phyloP scores from a whole-genome alignment of 2,329 filamentous ascomycete genomes.

The Diaporthe batatas region DNA sequence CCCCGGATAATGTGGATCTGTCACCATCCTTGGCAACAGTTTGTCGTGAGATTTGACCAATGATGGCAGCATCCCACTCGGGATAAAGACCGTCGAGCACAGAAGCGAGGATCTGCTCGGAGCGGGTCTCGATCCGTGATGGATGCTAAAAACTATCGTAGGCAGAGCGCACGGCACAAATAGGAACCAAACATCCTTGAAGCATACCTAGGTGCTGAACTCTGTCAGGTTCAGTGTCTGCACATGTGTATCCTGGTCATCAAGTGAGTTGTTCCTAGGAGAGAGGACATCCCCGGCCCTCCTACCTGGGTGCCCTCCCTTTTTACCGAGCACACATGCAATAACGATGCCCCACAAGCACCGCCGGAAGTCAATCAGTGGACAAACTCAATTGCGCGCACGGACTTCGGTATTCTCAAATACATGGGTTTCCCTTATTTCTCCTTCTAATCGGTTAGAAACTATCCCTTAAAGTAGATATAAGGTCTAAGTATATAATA shows the following conservation, averaged over 20 bases:
- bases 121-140: constrained; percentile 20
- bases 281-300: not conserved
- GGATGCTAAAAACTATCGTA: not conserved
- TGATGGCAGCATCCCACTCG: not conserved
- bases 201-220: not conserved
- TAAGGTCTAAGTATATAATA: too few species aligned
- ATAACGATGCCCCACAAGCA: not conserved
- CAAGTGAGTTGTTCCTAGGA: not conserved
- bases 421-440: not conserved
- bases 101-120: constrained; percentile 12
- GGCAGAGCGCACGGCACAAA: not conserved
- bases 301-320: too few species aligned
- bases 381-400: not conserved
- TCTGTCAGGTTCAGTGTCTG: not conserved
- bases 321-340: too few species aligned
- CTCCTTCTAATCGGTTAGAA: too few species aligned
- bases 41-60: not conserved
- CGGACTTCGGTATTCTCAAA: constrained; percentile 5
- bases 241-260: not conserved
- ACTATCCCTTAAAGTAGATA: too few species aligned
- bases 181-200: constrained; percentile 14
- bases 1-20: constrained; percentile 19
- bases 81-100: not conserved
- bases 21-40: constrained; percentile 15
- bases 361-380: not conserved